Evolutionary conservation across 2,329 filamentous ascomycete genomes (phyloP), one percentile per base, ranked within the genome.

Genomic region (Epichloe coenophiala): DNA sequence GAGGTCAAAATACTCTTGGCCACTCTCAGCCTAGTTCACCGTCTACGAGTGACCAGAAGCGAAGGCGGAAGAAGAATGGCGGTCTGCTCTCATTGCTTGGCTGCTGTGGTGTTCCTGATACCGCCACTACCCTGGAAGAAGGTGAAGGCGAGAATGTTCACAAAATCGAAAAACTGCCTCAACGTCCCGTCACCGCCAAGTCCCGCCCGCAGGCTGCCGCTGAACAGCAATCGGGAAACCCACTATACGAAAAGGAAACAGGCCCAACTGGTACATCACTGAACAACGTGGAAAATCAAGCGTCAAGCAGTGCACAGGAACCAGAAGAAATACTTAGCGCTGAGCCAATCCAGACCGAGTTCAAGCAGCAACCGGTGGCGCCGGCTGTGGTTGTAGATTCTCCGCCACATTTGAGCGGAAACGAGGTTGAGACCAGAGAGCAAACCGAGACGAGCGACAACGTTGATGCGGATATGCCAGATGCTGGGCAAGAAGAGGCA

Each of bases 401-500:
- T 31, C 35, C 49, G 59, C 77, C 64, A 59, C 63, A 58, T 52
- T 45, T 58, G 27, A 53, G 58, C 12, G 46, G 52, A 2, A 50
- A 58, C 8, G 58, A 60, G 45, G 57, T 61, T 31, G 59, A 62
- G 46, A 43, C 58, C 27, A 52, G 54, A 50, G 58, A 59, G 33
- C 55, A 56, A n/a, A 63, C 60, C 45, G 71, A 69, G 55, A 66
- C 59, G 27, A 52, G 72, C 54, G 65, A 76, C 4, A 78, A 82
- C 57, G 75, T 78, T 27, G 83, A 88, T 63, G 72, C 83, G 50
- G 74, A 81, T 50, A 87, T 88, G 79, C 73, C 74, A 37, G 84
- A 87, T 63, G 73, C 72, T 41, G 75, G 77, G 33, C 72, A 75
- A 41, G 69, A 74, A 52, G 70, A 74, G 52, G 62, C 71, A 37